Base-by-base conservation (phyloP, 202 grass and related monocot species). In the Schoenoplectus triqueter region DNA sequence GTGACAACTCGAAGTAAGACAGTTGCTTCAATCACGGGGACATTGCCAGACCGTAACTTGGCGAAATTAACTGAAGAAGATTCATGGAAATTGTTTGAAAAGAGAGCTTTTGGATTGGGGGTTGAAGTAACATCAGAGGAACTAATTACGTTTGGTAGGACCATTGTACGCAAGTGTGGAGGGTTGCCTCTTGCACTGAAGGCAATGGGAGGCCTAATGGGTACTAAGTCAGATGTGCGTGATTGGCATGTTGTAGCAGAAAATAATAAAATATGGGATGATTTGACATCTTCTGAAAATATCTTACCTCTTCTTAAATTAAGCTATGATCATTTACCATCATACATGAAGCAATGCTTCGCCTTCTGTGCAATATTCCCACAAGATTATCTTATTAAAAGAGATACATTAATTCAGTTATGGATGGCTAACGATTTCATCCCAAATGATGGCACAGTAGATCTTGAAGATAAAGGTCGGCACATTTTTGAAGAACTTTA, bases 361-460 rank as follows among this genome's bases (percentile, higher is more conserved):
- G 61, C 83, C 3, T 88, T 90, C 42, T 88, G 89, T 87, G 44
- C 82, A 9, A 0, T 88, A 22, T 88, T 82, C 50, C 86, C 89
- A 1, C 87, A 90, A 68, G 89, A 85, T 50, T 71, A 90, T 64
- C 2, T n/a, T 1, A 90, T 90, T 14, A 41, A 88, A 85, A 80
- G 80, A 3, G 82, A 84, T 1, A 63, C 0, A 3, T 39, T 88
- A 45, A 82, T 90, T n/a, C 86, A 78, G 63, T 31, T 31, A 31
- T 31, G 31, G 31, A 31, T 31, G 31, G 31, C 31, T 31, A 31
- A 31, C 31, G 31, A 31, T 31, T 31, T 31, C 31, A 31, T 31
- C 31, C 31, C 31, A 31, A 31, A 31, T 31, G 31, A 31, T 31
- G 31, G 31, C 31, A 31, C 31, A 31, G 31, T 31, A 31, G 31